Evolutionary conservation across 2,329 filamentous ascomycete species (phyloP).

Genomic region (Proliferodiscus dingleyae): DNA sequence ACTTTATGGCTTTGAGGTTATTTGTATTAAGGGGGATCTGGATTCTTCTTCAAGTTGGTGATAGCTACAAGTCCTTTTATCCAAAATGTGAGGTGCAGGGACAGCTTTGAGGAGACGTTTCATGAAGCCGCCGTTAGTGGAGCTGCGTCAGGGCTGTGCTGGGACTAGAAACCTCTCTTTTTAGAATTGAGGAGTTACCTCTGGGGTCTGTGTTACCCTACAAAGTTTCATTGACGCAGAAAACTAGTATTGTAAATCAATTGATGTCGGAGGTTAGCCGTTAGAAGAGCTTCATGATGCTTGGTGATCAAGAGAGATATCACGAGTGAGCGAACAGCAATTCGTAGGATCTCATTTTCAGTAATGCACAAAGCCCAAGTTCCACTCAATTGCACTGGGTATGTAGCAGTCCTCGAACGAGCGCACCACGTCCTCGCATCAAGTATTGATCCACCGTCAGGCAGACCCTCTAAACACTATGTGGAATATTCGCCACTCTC

Average conservation of each 20-base stretch:
- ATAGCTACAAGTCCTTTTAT: not conserved
- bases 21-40: not conserved
- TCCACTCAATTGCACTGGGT: slow-evolving; percentile 29
- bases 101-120: not conserved
- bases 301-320: not conserved
- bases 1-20: not conserved
- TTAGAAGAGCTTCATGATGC: not conserved
- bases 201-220: not conserved
- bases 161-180: not conserved
- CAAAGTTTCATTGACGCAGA: not conserved
- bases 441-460: slow-evolving; percentile 31
- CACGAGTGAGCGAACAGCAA: slow-evolving; percentile 4
- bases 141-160: not conserved
- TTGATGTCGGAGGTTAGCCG: not conserved
- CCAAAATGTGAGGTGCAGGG: too few species aligned
- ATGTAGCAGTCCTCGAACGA: slow-evolving; percentile 60
- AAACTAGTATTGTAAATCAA: not conserved
- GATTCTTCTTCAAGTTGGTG: not conserved
- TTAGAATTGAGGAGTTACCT: not conserved
- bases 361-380: slow-evolving; percentile 43
- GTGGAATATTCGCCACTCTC: slow-evolving; percentile 48
- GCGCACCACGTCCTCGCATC: slow-evolving; percentile 58
- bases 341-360: slow-evolving; percentile 54
- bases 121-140: not conserved
- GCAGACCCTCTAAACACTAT: slow-evolving; percentile 43